Evolutionary conservation across 1,284 basidiomycete species (phyloP), one percentile per base, ranked within the genome.

Genomic region (Apiotrichum laibachii): DNA sequence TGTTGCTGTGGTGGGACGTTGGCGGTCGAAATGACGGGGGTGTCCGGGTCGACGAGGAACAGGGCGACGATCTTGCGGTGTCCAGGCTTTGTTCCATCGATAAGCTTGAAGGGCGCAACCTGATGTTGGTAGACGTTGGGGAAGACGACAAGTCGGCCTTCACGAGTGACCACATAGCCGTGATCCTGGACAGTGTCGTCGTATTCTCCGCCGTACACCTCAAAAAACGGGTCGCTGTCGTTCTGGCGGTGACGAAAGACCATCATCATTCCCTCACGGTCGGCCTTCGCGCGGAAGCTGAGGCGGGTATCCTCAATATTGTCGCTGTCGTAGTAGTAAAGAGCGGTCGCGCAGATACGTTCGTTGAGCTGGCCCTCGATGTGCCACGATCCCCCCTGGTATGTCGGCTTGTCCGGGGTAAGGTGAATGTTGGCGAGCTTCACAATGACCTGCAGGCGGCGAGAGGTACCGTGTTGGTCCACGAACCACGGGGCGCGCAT

Each of bases 21-120:
- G 12, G 53, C 59, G 1, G 62, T 60, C 1, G 53, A 50, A 11
- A 53, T 18, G 19, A 63, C 51, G 5, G 50, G 56, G 18, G 53
- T 55, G 1, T 2, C 33, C 13, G 62, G 62, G 47, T 58, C 62
- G 37, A 63, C 62, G 37, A 63, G 56, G 59, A 63, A 63, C 33
- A 63, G 42, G 12, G 62, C 62, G 12, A 63, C 53, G 19, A 63
- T 63, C 56, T 63, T 63, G 50, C 62, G 56, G 53, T 63, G 62
- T 0, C 62, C 62, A 0, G 50, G 45, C 33, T 26, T 39, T 15
- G 37, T 56, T 43, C 50, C 46, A 53, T 63, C 62, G 1, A 22
- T n/a, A 2, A 35, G 26, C 34, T 48, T 46, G 43, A 54, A 53
- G 10, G 18, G 21, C 13, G n/a, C 16, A 6, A 55, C 54, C 15